A percentile compares a stretch with the other conserved stretches of the same genome.
phyloP scores from a whole-genome alignment of 2,329 filamentous ascomycete species.

The Scolecobasidium constrictum region DNA sequence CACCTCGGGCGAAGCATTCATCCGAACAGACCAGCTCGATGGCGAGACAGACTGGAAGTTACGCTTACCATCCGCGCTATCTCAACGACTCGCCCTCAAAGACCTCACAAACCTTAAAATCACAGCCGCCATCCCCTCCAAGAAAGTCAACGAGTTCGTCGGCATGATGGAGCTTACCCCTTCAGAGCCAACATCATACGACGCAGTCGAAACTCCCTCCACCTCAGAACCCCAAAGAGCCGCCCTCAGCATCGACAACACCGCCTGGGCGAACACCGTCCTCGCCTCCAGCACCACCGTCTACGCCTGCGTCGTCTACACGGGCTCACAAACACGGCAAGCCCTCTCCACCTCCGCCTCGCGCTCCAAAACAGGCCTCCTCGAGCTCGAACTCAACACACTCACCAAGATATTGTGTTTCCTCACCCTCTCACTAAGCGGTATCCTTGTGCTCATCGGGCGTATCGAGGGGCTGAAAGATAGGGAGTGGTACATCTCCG shows the following conservation, averaged over 20 bases:
- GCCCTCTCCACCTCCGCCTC: constrained; percentile 87
- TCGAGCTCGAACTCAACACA: constrained; percentile 95
- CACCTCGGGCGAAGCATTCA: constrained; percentile 80
- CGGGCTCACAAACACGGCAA: constrained; percentile 85
- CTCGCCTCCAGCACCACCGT: constrained; percentile 87
- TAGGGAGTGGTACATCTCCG: constrained; percentile 84
- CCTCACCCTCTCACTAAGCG: constrained; percentile 74
- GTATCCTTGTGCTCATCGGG: constrained; percentile 56
- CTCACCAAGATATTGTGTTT: constrained; percentile 92
- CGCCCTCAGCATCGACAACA: constrained; percentile 87
- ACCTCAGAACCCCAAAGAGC: constrained; percentile 40
- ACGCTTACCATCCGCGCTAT: constrained; percentile 73
- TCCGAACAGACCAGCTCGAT: constrained; percentile 92
- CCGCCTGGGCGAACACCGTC: constrained; percentile 96
- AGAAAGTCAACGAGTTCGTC: constrained; percentile 86
- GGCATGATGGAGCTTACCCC: constrained; percentile 68
- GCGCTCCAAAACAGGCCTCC: constrained; percentile 81
- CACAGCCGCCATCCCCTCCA: constrained; percentile 81
- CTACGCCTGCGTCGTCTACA: constrained; percentile 85
- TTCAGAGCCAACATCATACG: background rate
- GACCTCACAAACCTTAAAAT: constrained; percentile 60
- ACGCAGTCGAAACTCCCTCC: constrained; percentile 15
- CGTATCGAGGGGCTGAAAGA: constrained; percentile 72
- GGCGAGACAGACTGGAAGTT: constrained; percentile 99
- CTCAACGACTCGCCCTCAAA: constrained; percentile 62